Percentiles rank a stretch among this genome's conserved stretches.
These are phyloP conservation scores for Pinus taeda DNA, from an alignment of 75 land plant species.

Conservation along the genomic window DNA sequence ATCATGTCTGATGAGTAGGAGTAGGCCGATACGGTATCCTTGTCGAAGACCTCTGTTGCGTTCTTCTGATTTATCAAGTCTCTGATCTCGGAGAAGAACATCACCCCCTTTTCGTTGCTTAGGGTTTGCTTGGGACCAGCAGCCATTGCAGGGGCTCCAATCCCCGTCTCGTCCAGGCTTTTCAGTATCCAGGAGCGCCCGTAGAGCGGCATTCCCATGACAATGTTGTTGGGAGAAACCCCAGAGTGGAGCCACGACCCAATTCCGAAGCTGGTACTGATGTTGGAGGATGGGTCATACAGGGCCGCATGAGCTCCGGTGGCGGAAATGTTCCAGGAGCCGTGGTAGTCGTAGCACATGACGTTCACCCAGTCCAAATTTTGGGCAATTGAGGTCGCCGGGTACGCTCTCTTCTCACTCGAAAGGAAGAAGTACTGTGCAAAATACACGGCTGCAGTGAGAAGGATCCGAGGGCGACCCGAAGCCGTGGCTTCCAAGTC, in stretches of 20 bases:
- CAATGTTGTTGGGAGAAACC: conserved; percentile 30
- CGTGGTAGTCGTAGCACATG: conserved; percentile 67
- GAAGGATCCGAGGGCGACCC: conserved; percentile 23
- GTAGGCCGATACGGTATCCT: conserved; percentile 4
- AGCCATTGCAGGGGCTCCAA: conserved; percentile 53
- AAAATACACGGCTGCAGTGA: conserved; percentile 72
- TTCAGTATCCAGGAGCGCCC: conserved; percentile 59
- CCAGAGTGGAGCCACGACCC: conserved; percentile 59
- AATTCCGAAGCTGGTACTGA: conserved; percentile 53
- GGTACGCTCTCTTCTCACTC: conserved; percentile 27
- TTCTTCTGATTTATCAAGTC: conserved; percentile 5
- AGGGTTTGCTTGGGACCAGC: conserved; percentile 5
- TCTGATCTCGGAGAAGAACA: conserved; percentile 21
- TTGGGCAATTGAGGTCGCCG: conserved; percentile 27
- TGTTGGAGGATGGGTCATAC: conserved; percentile 28
- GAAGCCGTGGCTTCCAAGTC: conserved; percentile 17
- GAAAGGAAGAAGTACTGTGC: conserved; percentile 2
- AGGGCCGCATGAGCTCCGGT: conserved; percentile 60
- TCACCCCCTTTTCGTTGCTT: conserved; percentile 6
- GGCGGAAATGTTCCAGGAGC: conserved; percentile 43
- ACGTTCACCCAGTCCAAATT: conserved; percentile 53
- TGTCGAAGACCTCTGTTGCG: conserved; percentile 5
- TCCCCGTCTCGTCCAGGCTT: conserved; percentile 20
- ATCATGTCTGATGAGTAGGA: not conserved
- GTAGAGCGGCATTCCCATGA: conserved; percentile 65